Conservation (phyloP, 371 early-diverging fungal species). For the Catenaria anguillulae region DNA sequence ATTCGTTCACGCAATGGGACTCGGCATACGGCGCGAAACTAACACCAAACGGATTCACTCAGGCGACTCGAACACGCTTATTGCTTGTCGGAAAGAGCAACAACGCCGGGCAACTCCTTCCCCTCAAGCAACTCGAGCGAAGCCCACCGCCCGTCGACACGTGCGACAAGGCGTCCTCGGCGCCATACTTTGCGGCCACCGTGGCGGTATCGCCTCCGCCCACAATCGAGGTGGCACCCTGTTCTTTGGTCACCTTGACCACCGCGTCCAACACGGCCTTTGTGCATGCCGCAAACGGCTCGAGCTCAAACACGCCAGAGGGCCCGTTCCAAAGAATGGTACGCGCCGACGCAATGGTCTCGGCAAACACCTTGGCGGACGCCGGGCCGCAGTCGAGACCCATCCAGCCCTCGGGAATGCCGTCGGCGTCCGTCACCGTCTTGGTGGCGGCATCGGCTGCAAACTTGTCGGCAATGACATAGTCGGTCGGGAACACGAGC, state of each 20-base stretch:
- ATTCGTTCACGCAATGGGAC: too few relatives aligned
- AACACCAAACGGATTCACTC: too few relatives aligned
- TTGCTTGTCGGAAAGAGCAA: conserved; percentile 54
- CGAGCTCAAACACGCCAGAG: conserved; percentile 95
- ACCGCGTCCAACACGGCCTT: conserved; percentile 69
- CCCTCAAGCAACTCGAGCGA: conserved; percentile 92
- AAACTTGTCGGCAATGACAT: conserved; percentile 75
- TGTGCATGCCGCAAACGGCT: conserved; percentile 82
- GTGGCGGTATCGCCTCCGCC: conserved; percentile 98
- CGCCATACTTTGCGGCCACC: conserved; percentile 78
- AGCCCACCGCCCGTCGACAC: conserved; percentile 98
- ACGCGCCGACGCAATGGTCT: conserved; percentile 61
- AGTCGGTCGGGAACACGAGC: conserved; percentile 82
- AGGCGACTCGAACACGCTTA: too few relatives aligned
- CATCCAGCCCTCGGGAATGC: conserved; percentile 82
- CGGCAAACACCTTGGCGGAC: conserved; percentile 54
- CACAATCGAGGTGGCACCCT: conserved; percentile 52
- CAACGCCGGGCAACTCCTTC: conserved; percentile 74
- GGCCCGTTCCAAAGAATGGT: conserved; percentile 98
- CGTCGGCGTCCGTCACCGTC: conserved; percentile 67
- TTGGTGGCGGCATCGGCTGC: conserved; percentile 60
- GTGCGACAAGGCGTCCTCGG: conserved; percentile 78
- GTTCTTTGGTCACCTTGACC: conserved; percentile 54
- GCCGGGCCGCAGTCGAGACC: conserved; percentile 90
- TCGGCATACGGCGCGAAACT: too few relatives aligned